These are phyloP conservation scores for Teratosphaeria pseudoeucalypti DNA, from an alignment of 2,329 filamentous ascomycete genomes.

Conservation along the genomic window DNA sequence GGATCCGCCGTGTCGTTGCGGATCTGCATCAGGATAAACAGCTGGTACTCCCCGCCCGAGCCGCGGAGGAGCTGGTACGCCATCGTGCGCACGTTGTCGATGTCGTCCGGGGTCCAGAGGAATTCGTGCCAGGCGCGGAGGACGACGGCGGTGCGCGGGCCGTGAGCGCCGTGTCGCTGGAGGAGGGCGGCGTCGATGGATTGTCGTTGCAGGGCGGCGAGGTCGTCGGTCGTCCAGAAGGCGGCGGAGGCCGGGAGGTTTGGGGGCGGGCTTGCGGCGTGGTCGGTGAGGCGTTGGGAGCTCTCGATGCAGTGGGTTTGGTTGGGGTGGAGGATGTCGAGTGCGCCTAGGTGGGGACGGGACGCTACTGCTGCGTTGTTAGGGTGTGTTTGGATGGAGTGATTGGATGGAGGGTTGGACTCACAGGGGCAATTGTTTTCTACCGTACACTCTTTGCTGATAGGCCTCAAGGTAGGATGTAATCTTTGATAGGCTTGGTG, in stretches of 20 bases:
- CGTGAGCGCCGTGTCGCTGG: background rate
- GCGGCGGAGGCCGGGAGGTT: background rate
- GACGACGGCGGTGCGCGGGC: background rate
- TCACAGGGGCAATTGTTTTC: background rate
- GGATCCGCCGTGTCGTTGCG: background rate
- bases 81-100: background rate
- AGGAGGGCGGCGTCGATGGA: background rate
- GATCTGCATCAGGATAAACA: background rate
- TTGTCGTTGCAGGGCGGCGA: background rate
- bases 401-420: background rate
- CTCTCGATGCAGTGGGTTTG: background rate
- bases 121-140: background rate
- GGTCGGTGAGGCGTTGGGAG: background rate
- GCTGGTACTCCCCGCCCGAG: background rate
- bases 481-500: background rate
- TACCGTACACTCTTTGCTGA: background rate
- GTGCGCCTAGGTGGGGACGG: background rate
- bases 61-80: background rate
- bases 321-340: background rate
- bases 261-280: background rate
- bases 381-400: background rate
- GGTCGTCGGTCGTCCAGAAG: background rate
- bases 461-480: background rate
- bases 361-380: background rate
- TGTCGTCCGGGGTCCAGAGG: background rate